Evolutionary conservation across 306 rosid species (phyloP).

Genomic region (Castanea mollissima): DNA sequence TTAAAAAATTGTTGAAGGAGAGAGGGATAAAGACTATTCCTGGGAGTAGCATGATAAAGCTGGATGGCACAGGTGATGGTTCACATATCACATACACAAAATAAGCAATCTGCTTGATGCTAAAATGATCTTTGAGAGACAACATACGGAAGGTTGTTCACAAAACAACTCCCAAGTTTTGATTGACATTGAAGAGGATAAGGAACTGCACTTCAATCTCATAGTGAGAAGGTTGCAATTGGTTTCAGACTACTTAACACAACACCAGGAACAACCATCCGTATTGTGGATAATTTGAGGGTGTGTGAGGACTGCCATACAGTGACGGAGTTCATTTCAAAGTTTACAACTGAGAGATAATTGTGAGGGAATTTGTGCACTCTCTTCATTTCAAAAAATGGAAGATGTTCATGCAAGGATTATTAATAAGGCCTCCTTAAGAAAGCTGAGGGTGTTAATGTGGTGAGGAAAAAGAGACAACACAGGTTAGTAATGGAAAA

Average conservation of each 20-base stretch:
- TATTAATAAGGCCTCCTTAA: constrained; percentile 43
- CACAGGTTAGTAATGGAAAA: too few relatives aligned
- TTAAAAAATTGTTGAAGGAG: too few relatives aligned
- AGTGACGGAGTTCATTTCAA: constrained; percentile 52
- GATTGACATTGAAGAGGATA: constrained; percentile 55
- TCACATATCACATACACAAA: constrained; percentile 40
- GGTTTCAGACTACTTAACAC: constrained; percentile 57
- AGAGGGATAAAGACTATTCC: too few relatives aligned
- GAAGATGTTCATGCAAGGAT: constrained; percentile 57
- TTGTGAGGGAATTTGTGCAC: constrained; percentile 54
- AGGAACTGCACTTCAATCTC: constrained; percentile 41
- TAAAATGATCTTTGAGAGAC: constrained; percentile 41
- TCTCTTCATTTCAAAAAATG: constrained; percentile 56
- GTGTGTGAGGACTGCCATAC: constrained; percentile 68
- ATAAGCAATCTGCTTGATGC: constrained; percentile 40
- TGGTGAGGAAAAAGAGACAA: too few relatives aligned
- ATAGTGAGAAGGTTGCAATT: constrained; percentile 15
- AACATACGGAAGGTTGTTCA: constrained; percentile 38
- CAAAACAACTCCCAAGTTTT: constrained; percentile 34
- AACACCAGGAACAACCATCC: constrained; percentile 49
- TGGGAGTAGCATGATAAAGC: too few relatives aligned
- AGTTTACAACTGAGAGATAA: constrained; percentile 39
- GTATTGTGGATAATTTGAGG: constrained; percentile 54
- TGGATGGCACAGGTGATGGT: constrained; percentile 18
- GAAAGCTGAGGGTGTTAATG: not conserved